Evolutionary conservation across 116 monocot genomes (phyloP), one percentile per base, ranked within the genome.

Genomic region (Papilionanthe hybrid): DNA sequence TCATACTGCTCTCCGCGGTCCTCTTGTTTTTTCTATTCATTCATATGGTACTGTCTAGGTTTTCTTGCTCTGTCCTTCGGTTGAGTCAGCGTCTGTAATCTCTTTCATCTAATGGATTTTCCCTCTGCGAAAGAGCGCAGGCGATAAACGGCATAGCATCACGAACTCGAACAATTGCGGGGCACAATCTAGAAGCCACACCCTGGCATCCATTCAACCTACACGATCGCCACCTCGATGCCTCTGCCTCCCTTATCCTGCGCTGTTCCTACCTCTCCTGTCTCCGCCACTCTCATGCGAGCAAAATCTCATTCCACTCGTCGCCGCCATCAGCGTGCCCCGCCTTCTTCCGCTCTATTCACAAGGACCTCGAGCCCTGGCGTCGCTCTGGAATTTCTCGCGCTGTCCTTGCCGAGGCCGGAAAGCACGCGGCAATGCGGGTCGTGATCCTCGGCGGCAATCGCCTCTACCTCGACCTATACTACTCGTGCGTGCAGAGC

Each of bases 151-250:
- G 76, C 13, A 42, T 83, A 25, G 69, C 47, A 6, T 80, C 77
- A 12, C 67, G 81, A 37, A 86, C 84, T 27, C 81, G 45, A 53
- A 91, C 91, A 30, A 45, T 91, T 25, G 81, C 79, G 17, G 91
- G 91, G 5, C 91, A 91, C 86, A 91, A 91, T 81, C 85, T 89
- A 50, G 83, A 84, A 1, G 85, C 91, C 18, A 88, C 91, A 5
- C 91, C 91, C 0, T 91, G 91, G 91, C 91, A 91, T 79, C 82
- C 74, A 12, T 91, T 91, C 69, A 60, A 77, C 22, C 44, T 11
- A n/a, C 28, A 27, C 41, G 42, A 41, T 2, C 29, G 57, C 25
- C 57, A 58, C 27, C 32, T 28, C 43, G 32, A 63, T 7, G 72
- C 43, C 19, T 32, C 73, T 9, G 23, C 71, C 43, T 42, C 76